Evolutionary conservation across 352 stramenopile species (phyloP).

Genomic region (Globisporangium paddicum): DNA sequence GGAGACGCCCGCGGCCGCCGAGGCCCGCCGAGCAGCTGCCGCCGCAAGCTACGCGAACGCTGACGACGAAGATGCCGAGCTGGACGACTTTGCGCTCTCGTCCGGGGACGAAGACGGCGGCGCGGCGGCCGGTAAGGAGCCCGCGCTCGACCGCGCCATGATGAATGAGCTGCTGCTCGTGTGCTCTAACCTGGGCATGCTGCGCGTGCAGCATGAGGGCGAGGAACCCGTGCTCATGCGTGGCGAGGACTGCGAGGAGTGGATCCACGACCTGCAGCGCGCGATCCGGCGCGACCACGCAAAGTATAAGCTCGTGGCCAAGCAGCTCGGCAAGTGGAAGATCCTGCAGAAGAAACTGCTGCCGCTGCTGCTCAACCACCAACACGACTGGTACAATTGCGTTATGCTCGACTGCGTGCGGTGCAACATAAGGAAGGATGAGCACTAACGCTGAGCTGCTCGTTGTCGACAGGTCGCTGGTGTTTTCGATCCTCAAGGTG

Average conservation of each 20-base stretch:
- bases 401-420: not conserved
- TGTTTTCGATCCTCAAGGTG: constrained; percentile 88
- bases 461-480: constrained; percentile 58
- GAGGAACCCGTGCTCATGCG: constrained; percentile 68
- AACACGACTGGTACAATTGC: constrained; percentile 60
- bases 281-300: constrained; percentile 77
- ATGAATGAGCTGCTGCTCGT: constrained; percentile 86
- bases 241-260: constrained; percentile 78
- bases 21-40: constrained; percentile 7
- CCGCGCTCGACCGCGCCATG: constrained; percentile 63
- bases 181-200: constrained; percentile 84
- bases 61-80: constrained; percentile 13
- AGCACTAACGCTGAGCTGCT: no score
- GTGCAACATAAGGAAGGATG: no score
- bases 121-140: constrained; percentile 20
- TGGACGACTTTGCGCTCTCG: constrained; percentile 59
- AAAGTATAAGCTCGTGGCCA: constrained; percentile 75
- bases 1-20: constrained; percentile 7
- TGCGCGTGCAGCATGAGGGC: constrained; percentile 52
- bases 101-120: constrained; percentile 38
- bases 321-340: constrained; percentile 85
- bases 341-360: constrained; percentile 87
- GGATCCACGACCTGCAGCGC: constrained; percentile 85
- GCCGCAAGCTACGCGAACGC: constrained; percentile 15
- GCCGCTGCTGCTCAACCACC: constrained; percentile 79